Percentiles rank a stretch among this genome's conserved stretches.
Evolutionary conservation across 306 rosid species (phyloP).

Genomic region (Psophocarpus tetragonolobus): DNA sequence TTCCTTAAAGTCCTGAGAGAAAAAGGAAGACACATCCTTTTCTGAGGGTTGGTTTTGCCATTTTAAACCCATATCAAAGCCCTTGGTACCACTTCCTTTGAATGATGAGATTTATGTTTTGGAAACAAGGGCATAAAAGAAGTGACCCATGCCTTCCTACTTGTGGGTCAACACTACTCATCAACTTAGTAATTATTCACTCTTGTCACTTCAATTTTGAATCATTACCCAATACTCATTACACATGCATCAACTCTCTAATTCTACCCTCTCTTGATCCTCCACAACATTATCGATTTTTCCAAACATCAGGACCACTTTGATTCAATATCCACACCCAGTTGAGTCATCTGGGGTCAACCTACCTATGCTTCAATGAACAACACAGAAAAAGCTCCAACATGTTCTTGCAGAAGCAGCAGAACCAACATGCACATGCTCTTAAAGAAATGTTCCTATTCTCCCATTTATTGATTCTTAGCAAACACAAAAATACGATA

Average conservation of each 20-base stretch:
- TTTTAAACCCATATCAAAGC: conserved; percentile 55
- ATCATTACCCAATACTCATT: conserved; percentile 29
- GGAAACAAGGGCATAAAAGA: conserved; percentile 30
- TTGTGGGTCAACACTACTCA: conserved; percentile 50
- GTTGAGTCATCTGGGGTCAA: conserved; percentile 33
- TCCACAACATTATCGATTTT: background rate
- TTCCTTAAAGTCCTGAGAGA: conserved; percentile 49
- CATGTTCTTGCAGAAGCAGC: conserved; percentile 26
- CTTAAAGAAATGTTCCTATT: conserved; percentile 22
- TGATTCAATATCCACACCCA: background rate
- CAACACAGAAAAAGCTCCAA: conserved; percentile 17
- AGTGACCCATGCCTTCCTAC: conserved; percentile 49
- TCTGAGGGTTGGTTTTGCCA: conserved; percentile 52
- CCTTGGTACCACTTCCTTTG: conserved; percentile 49
- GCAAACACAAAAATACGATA: background rate
- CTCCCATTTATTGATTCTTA: conserved; percentile 21
- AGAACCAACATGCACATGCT: conserved; percentile 28
- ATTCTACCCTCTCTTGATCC: background rate
- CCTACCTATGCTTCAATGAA: conserved; percentile 18
- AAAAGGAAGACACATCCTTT: conserved; percentile 63
- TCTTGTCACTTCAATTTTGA: conserved; percentile 34
- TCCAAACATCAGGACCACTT: conserved; percentile 30
- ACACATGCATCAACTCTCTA: conserved; percentile 31
- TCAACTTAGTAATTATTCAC: conserved; percentile 47
- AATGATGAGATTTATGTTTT: conserved; percentile 45